Evolutionary conservation across 495 filamentous ascomycete species (phyloP).

Genomic region (Saxophila tyrrhenica): DNA sequence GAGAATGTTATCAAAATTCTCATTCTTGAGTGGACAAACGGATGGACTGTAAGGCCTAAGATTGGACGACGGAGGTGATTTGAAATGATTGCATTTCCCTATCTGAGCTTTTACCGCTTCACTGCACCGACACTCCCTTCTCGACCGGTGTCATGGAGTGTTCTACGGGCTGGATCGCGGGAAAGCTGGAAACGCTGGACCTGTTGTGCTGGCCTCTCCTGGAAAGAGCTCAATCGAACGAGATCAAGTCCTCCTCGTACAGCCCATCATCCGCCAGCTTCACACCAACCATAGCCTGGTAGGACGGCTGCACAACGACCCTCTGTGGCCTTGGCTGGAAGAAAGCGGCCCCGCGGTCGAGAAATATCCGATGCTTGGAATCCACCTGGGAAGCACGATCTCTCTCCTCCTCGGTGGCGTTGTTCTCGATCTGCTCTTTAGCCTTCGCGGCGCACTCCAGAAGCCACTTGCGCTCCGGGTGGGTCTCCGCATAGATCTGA

Average conservation of each 20-base stretch:
- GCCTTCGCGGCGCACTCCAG: neutral
- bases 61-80: too few species aligned
- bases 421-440: neutral
- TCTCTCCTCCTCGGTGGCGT: neutral
- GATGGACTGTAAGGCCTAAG: too few species aligned
- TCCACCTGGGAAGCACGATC: neutral
- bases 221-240: too few species aligned
- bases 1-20: too few species aligned
- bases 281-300: neutral
- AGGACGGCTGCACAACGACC: neutral
- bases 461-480: slow-evolving; percentile 8
- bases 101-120: too few species aligned
- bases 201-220: too few species aligned
- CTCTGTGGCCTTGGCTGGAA: neutral
- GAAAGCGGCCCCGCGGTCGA: neutral
- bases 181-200: too few species aligned
- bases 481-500: neutral
- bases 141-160: too few species aligned
- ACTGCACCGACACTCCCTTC: too few species aligned
- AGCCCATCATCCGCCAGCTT: neutral
- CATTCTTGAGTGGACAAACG: too few species aligned
- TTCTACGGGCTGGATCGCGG: too few species aligned
- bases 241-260: neutral
- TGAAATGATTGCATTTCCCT: too few species aligned
- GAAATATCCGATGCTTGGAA: neutral